Evolutionary conservation across 495 filamentous ascomycete genomes (phyloP), one percentile per base, ranked within the genome.

Genomic region (Aspergillus mulundensis): DNA sequence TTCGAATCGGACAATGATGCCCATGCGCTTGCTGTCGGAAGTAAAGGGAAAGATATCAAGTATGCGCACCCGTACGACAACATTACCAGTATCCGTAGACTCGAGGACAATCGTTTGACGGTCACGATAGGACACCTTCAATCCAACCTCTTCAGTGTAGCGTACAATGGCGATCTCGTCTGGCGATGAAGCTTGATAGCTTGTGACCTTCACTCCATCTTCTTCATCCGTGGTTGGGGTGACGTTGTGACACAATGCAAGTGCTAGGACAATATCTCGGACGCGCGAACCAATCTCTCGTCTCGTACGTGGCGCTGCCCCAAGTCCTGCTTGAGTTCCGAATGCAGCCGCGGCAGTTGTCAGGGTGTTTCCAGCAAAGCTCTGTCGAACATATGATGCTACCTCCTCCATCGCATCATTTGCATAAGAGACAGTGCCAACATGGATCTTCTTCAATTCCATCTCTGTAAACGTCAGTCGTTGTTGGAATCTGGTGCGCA

Each of bases 381-480:
- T 88, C 65, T 96, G 92, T 57, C 78, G 83, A 43, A 97, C 81
- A 63, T 94, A 96, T 0, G 88, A 84, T 34, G 83, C 71, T 10
- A 99, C 95, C 67, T 97, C 95, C 56, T 97, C 94, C 95, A 97
- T 97, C 3, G 94, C 92, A 68, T 99, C 95, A 60, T 93, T 94
- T 20, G 91, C 95, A 64, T 97, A 99, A 0, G 92, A 96, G 3
- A 97, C 95, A 19, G 94, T 97, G 1, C 95, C 95, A 56, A 99
- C 90, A 63, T 97, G 95, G 24, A 97, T 92, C 71, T 97, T 99
- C 65, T 92, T 95, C 79, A 99, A 82, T 70, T 96, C 94, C 93
- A 97, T 97, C 61, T 97, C 90, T 83, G 45, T 14, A 53, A 21
- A 43, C 44, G 36, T 64, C 38, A 53, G 61, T 56, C 42, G 49